These are phyloP conservation scores for Cerrena zonata DNA, from an alignment of 1,284 basidiomycete genomes.

Conservation along the genomic window DNA sequence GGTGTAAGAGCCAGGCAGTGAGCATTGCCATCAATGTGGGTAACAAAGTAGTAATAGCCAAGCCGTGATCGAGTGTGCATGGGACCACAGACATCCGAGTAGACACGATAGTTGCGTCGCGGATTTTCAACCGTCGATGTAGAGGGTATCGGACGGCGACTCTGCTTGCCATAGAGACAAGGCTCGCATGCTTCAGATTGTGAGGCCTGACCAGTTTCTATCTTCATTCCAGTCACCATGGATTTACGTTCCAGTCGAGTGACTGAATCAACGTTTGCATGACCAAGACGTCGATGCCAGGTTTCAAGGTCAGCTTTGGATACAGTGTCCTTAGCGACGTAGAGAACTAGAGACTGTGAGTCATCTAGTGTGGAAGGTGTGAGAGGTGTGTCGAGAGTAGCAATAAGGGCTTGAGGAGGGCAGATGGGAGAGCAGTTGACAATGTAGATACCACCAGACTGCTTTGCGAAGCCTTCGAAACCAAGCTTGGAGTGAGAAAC, in stretches of 20 bases:
- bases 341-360: neutral
- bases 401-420: no score
- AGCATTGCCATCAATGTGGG: slow-evolving; percentile 11
- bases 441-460: slow-evolving; percentile 12
- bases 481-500: no score
- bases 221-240: slow-evolving; percentile 15
- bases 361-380: no score
- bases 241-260: slow-evolving; percentile 10
- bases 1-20: slow-evolving; percentile 8
- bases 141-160: slow-evolving; percentile 11
- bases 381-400: no score
- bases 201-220: slow-evolving; percentile 6
- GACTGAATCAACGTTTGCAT: slow-evolving; percentile 15
- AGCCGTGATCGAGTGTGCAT: slow-evolving; percentile 10
- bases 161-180: slow-evolving; percentile 16
- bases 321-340: neutral
- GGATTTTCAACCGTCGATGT: neutral
- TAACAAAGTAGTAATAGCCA: slow-evolving; percentile 10
- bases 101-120: slow-evolving; percentile 15
- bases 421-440: slow-evolving; percentile 5
- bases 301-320: slow-evolving; percentile 12
- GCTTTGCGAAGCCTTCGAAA: no score
- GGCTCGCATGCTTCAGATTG: slow-evolving; percentile 4
- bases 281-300: slow-evolving; percentile 25
- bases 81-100: slow-evolving; percentile 23